Conservation (phyloP, 176 grass and related monocot genomes). For the Typha latifolia region DNA sequence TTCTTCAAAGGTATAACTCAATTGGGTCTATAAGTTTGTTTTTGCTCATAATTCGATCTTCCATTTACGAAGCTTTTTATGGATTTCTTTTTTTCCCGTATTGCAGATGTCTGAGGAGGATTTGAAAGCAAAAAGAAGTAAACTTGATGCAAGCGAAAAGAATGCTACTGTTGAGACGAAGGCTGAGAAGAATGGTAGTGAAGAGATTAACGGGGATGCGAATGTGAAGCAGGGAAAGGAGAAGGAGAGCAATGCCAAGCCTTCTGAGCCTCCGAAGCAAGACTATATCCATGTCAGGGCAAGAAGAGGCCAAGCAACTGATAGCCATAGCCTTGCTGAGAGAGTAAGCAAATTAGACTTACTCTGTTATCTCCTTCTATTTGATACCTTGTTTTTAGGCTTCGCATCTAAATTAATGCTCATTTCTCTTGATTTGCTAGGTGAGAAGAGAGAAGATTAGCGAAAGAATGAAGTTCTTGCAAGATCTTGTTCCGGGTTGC, state of each 20-base stretch:
- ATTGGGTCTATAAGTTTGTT: too few species aligned
- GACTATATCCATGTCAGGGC: slow-evolving; percentile 65
- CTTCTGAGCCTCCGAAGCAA: slow-evolving; percentile 24
- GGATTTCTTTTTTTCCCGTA: background rate
- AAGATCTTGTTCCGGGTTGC: slow-evolving; percentile 77
- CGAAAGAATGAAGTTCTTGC: slow-evolving; percentile 80
- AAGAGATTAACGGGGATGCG: slow-evolving; percentile 27
- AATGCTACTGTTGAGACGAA: background rate
- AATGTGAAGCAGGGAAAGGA: slow-evolving; percentile 10
- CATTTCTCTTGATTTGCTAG: slow-evolving; percentile 20
- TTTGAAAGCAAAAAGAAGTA: background rate
- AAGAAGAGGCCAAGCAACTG: slow-evolving; percentile 61
- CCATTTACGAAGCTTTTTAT: too few species aligned
- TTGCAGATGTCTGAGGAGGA: background rate
- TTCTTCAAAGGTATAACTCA: background rate
- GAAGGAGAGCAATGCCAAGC: slow-evolving; percentile 10
- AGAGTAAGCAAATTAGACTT: slow-evolving; percentile 26
- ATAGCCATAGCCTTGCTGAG: slow-evolving; percentile 68
- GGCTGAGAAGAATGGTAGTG: background rate
- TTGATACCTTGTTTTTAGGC: background rate
- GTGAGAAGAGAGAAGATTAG: slow-evolving; percentile 85
- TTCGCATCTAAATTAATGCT: slow-evolving; percentile 8
- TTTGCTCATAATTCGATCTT: too few species aligned
- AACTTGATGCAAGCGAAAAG: background rate
- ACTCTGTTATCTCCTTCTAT: background rate